Base-by-base conservation (phyloP, 768 basidiomycete species). In the Tricholoma furcatifolium region DNA sequence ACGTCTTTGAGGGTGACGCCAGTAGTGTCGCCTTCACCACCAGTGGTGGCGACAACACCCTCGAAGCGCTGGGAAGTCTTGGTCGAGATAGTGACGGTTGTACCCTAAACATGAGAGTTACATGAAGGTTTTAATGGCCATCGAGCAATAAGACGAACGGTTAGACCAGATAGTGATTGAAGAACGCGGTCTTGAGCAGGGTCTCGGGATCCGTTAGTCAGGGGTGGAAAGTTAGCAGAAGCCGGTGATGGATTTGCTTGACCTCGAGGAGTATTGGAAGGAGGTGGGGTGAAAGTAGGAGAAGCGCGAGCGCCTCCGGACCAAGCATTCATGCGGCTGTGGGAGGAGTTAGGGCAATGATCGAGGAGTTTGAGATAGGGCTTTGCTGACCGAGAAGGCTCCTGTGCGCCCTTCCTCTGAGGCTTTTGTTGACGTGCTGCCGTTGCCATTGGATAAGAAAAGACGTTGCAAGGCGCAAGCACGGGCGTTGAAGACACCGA, bases 1-100 rank as follows among this genome's bases (percentile, higher is more conserved):
- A 80, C 87, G 67, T 92, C 87, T 64, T 83, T 86, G 56, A 93
- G 78, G 7, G 84, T 83, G 48, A 91, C 81, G 42, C 91, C 91
- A 11, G 74, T 68, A 23, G 80, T 82, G 66, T 89, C 87, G 42
- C 85, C 83, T 62, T 91, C 88, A 18, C 65, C 71, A 53, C 65
- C 66, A 36, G 87, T 85, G 21, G 82, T 83, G 12, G 62, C 71
- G 51, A 93, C 74, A 58, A 82, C 82, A 51, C 90, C 91, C 65
- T 92, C 88, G 66, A 83, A 87, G 57, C 88, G 88, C 60, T 82
- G 77, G 31, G 76, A 73, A 12, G 84, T 77, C 78, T 88, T 89
- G 41, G 86, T 88, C 20, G 69, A 65, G 54, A 93, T 77, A n/a
- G 88, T 88, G 62, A 93, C 76, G 34, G 87, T 89, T 5, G 87